Base-by-base conservation (phyloP, 257 asterid genomes). In the Nicotiana noctiflora region DNA sequence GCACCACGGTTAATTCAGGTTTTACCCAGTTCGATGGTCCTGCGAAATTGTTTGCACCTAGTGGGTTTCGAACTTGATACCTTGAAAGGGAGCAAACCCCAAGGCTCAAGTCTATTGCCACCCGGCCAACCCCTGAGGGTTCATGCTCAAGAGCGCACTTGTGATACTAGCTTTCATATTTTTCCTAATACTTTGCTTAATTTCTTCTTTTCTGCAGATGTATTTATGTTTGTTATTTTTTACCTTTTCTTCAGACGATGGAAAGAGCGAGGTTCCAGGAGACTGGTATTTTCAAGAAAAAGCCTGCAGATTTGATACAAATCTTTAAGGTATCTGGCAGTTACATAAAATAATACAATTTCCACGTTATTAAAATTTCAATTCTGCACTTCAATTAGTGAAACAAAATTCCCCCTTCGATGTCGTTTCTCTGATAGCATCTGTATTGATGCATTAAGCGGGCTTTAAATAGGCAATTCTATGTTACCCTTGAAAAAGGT, bases 201-300 rank as follows among this genome's bases (percentile, higher is more conserved):
- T 12, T 46, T 72, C 77, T 21, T 44, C 57, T 19, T 21, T 21
- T 46, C 23, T 40, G 1, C 52, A 44, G 21, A 68, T 37, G 76
- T 67, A 27, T 75, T 27, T 57, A 11, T 11, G n/a, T 72, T 56
- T 66, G 19, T 27, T 29, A 19, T 12, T n/a, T 21, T 46, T 79
- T 81, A 44, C 40, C 70, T 81, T 80, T 81, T 85, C 76, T 84
- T 76, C 85, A 94, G 98, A 94, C 97, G 77, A 92, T 94, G 98
- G 98, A 94, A 75, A 92, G 98, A 82, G 95, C 97, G 65, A 89
- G 97, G 82, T 94, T 88, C 79, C 93, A 87, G 86, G 98, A 94
- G 84, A 89, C 88, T 81, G 94, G 97, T 80, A 90, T 92, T 80
- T 94, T 94, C 84, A 91, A 85, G 93, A 93, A 93, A 86, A 93